phyloP scores from a whole-genome alignment of 164 flowering plant genomes.

The Buxus sempervirens region DNA sequence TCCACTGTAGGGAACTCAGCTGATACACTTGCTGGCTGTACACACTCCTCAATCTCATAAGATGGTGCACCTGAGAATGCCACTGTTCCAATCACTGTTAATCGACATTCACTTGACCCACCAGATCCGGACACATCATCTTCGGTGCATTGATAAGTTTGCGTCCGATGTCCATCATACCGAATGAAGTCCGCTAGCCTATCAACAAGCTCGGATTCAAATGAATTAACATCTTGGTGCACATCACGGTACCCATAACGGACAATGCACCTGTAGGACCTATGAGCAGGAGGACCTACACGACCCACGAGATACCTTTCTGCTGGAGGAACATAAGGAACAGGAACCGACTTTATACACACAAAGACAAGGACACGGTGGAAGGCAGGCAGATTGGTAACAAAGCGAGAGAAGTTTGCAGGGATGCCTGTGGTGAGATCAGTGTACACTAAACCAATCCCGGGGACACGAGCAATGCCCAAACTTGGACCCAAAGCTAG shows the following conservation, averaged over 20 bases:
- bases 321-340: constrained; percentile 55
- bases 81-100: constrained; percentile 51
- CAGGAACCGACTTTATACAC: constrained; percentile 64
- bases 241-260: constrained; percentile 79
- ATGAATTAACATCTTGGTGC: constrained; percentile 69
- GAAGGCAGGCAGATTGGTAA: constrained; percentile 74
- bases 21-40: constrained; percentile 56
- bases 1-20: constrained; percentile 43
- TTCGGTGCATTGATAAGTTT: constrained; percentile 15
- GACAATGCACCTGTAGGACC: constrained; percentile 67
- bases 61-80: constrained; percentile 26
- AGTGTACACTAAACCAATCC: constrained; percentile 65
- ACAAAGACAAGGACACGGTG: constrained; percentile 65
- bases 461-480: constrained; percentile 68
- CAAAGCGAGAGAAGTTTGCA: constrained; percentile 70
- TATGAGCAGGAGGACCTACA: constrained; percentile 64
- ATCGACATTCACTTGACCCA: constrained; percentile 34
- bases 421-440: constrained; percentile 71
- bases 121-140: constrained; percentile 31
- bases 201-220: constrained; percentile 55
- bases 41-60: constrained; percentile 40
- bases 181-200: constrained; percentile 51
- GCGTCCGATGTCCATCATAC: constrained; percentile 40
- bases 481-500: constrained; percentile 66
- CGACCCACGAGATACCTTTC: constrained; percentile 71